Percentiles rank a stretch among this genome's conserved stretches.
These are phyloP conservation scores for Ceratocystis smalleyi DNA, from an alignment of 2,329 filamentous ascomycete genomes.

Conservation along the genomic window DNA sequence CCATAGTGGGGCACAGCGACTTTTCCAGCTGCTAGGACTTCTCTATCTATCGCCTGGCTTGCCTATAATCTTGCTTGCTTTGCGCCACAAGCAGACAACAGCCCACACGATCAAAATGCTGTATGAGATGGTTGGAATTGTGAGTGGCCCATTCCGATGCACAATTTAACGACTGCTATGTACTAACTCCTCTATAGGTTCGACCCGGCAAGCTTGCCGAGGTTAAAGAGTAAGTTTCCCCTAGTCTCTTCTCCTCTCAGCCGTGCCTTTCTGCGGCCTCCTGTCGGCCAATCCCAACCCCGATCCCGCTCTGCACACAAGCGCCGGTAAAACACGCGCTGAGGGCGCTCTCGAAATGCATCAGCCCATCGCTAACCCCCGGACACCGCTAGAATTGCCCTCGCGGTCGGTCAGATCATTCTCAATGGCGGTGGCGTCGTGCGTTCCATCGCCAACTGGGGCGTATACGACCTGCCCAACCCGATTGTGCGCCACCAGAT, in stretches of 20 bases:
- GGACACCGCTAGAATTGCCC: conserved; percentile 55
- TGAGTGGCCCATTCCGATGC: conserved; percentile 33
- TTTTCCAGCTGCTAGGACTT: background rate
- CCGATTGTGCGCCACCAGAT: conserved; percentile 67
- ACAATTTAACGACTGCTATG: conserved; percentile 3
- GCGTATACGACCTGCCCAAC: conserved; percentile 71
- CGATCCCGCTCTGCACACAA: conserved; percentile 10
- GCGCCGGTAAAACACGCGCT: too few species aligned
- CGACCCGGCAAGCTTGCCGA: conserved; percentile 78
- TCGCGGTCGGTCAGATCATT: conserved; percentile 67
- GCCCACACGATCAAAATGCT: conserved; percentile 48
- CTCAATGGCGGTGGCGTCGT: conserved; percentile 76
- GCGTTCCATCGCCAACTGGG: conserved; percentile 90
- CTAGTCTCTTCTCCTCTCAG: conserved; percentile 6
- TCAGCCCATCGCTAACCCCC: too few species aligned
- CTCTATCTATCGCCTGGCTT: background rate
- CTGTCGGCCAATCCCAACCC: background rate
- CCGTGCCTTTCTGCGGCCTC: background rate
- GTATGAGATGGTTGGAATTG: conserved; percentile 94
- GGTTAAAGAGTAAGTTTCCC: conserved; percentile 70
- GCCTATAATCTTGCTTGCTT: background rate
- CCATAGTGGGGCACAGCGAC: background rate
- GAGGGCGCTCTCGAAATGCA: too few species aligned
- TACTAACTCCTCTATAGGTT: conserved; percentile 42
- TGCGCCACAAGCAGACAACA: background rate